Evolutionary conservation across 768 basidiomycete genomes (phyloP).

Genomic region (Pleurotus platypus): DNA sequence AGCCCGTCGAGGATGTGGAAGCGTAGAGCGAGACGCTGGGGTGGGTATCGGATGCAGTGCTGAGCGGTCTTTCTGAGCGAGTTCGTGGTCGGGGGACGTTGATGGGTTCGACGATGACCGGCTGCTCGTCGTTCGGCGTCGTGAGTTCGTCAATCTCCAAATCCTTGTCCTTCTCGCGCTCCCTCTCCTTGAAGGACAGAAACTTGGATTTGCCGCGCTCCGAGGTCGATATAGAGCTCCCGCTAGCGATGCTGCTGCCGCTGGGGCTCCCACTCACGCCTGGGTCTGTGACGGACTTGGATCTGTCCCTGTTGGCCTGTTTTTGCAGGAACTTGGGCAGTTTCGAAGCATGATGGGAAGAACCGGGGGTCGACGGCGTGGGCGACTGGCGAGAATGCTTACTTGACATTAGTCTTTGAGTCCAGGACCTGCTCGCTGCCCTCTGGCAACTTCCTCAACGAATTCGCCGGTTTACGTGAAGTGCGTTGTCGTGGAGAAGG

Average conservation of each 20-base stretch:
- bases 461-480: too few relatives aligned
- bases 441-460: background rate
- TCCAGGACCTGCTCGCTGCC: background rate
- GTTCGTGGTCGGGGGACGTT: constrained; percentile 50
- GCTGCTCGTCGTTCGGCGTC: constrained; percentile 42
- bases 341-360: constrained; percentile 43
- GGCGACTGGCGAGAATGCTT: constrained; percentile 41
- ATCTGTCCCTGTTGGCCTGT: constrained; percentile 49
- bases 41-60: constrained; percentile 38
- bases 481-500: constrained; percentile 1
- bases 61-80: constrained; percentile 54
- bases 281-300: constrained; percentile 44
- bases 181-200: constrained; percentile 25
- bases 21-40: constrained; percentile 31
- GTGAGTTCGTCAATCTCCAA: background rate
- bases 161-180: constrained; percentile 25
- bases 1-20: constrained; percentile 40
- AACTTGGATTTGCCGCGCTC: constrained; percentile 31
- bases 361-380: constrained; percentile 37
- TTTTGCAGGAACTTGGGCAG: constrained; percentile 70
- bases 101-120: constrained; percentile 66
- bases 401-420: constrained; percentile 34
- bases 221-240: constrained; percentile 23
- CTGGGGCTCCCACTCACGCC: constrained; percentile 35
- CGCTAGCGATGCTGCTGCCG: constrained; percentile 32